phyloP scores from a whole-genome alignment of 192 early-diverging fungal genomes.

The Chytriomyces sp. region DNA sequence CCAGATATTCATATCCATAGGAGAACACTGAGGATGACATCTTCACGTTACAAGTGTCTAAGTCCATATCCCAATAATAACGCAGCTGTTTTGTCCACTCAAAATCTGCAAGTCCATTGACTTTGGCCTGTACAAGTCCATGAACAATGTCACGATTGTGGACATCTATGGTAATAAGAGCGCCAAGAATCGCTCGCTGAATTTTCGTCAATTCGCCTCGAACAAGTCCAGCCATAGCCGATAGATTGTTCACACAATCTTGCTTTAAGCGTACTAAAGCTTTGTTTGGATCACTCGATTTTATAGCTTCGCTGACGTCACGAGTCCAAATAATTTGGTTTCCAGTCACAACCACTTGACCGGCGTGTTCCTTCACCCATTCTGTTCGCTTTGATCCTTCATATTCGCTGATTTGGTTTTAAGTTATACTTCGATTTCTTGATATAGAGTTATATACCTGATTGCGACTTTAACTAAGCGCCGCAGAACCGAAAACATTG shows the following conservation, averaged over 20 bases:
- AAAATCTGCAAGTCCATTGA: slow-evolving; percentile 54
- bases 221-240: slow-evolving; percentile 56
- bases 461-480: slow-evolving; percentile 56
- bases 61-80: slow-evolving; percentile 65
- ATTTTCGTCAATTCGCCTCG: slow-evolving; percentile 62
- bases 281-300: slow-evolving; percentile 44
- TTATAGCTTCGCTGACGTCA: slow-evolving; percentile 55
- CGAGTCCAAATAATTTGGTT: slow-evolving; percentile 60
- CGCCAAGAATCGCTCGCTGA: slow-evolving; percentile 59
- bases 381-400: slow-evolving; percentile 50
- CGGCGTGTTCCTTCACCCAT: slow-evolving; percentile 63
- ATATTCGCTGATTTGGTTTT: slow-evolving; percentile 57
- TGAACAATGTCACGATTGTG: slow-evolving; percentile 64
- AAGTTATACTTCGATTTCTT: too few species aligned
- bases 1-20: slow-evolving; percentile 66
- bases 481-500: slow-evolving; percentile 55
- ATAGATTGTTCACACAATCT: slow-evolving; percentile 48
- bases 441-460: too few species aligned
- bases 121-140: slow-evolving; percentile 45
- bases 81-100: slow-evolving; percentile 65
- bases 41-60: slow-evolving; percentile 58
- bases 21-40: slow-evolving; percentile 62
- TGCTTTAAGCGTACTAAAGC: slow-evolving; percentile 44
- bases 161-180: slow-evolving; percentile 65
- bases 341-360: slow-evolving; percentile 60